Evolutionary conservation across 306 rosid species (phyloP).

Genomic region (Lablab purpureus): DNA sequence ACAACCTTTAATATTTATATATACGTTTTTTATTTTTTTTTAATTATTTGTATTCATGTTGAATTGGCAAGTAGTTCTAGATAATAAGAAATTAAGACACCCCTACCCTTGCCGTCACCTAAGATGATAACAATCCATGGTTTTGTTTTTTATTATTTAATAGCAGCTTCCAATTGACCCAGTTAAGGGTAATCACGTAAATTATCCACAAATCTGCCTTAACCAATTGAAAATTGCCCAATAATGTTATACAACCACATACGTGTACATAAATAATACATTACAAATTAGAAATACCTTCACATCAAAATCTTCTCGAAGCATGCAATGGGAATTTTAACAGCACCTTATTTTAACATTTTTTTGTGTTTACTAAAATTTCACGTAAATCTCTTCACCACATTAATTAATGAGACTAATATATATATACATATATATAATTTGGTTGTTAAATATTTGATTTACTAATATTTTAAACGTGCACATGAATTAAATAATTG

Average conservation of each 20-base stretch:
- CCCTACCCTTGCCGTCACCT: not conserved
- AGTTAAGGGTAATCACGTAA: not conserved
- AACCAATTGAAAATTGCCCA: constrained; percentile 5
- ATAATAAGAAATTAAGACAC: not conserved
- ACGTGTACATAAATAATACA: not conserved
- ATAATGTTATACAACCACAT: not conserved
- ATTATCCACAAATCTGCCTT: constrained; percentile 18
- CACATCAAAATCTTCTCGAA: constrained; percentile 28
- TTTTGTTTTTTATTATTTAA: constrained; percentile 3
- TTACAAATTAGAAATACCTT: not conserved
- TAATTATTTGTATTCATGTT: not conserved
- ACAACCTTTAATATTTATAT: not conserved
- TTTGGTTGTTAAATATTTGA: not conserved
- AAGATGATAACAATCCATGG: constrained; percentile 11
- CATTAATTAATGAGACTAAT: no score
- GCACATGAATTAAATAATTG: constrained; percentile 29
- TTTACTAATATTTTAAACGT: constrained; percentile 2
- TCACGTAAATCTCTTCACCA: not conserved
- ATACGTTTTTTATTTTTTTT: not conserved
- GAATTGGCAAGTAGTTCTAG: constrained; percentile 49
- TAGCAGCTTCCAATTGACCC: constrained; percentile 45
- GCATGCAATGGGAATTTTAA: not conserved
- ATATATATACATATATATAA: no score
- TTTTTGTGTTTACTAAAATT: not conserved
- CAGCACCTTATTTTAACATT: not conserved